Evolutionary conservation across 805 yeast genomes (phyloP), one percentile per base, ranked within the genome.

Genomic region (Cyberlindnera subsufficiens): DNA sequence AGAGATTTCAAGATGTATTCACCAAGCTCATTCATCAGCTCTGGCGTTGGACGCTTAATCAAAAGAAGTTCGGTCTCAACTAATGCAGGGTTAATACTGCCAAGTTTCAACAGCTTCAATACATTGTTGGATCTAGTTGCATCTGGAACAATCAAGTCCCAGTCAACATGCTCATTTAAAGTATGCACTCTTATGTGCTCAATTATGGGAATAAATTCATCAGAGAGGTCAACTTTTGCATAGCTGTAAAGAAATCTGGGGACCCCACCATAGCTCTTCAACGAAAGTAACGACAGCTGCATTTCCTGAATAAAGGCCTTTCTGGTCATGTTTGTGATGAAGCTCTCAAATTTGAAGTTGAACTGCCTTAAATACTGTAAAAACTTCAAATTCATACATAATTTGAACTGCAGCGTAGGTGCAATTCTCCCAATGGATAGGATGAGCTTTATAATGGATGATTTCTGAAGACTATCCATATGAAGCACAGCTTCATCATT

Each of bases 371-470:
- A 22, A 14, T 46, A 45, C 9, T 49, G 45, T 1, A 58, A 32
- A 22, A 56, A 56, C 32, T 55, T 54, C 33, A 58, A 35, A 15
- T 50, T 46, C 40, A 50, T 39, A 34, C 55, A 54, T n/a, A 30
- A 42, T 27, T 41, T 54, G 40, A 53, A 58, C 15, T 44, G 48
- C 1, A 25, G 31, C 6, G 49, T 36, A 8, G 54, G 52, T 4
- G 56, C 38, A 19, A 42, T 38, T 17, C 46, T 47, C 1, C 53
- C 38, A 19, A 56, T 36, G 4, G 61, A 50, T 15, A 58, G 43
- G 1, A 49, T 38, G 11, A 55, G 35, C 37, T 52, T 54, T 9
- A 47, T 20, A 4, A 53, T 35, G 14, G 52, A 46, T 1, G 4
- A 13, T 25, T 27, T 47, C 38, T 56, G 61, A 6, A 35, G 20